Percentiles rank a stretch among this genome's conserved stretches.
Conservation (phyloP, 768 basidiomycete genomes). For the Boletus bicolor region DNA sequence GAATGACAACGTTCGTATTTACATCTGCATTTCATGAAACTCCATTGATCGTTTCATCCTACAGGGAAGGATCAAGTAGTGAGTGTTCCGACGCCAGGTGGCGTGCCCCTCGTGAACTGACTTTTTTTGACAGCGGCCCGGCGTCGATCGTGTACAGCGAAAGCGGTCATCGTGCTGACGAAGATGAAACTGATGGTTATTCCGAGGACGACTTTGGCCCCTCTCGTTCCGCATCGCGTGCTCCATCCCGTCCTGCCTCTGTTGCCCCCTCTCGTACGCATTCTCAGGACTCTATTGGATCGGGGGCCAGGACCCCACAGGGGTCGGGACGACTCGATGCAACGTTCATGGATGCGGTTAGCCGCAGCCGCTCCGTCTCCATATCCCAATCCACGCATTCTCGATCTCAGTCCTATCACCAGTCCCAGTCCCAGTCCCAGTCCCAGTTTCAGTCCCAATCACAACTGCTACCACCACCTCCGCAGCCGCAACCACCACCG, state of each 20-base stretch:
- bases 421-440: slow-evolving; percentile 1
- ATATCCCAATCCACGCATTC: slow-evolving; percentile 19
- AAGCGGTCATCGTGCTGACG: slow-evolving; percentile 67
- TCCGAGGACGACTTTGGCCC: slow-evolving; percentile 59
- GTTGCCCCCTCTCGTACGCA: slow-evolving; percentile 53
- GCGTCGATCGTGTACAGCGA: slow-evolving; percentile 82
- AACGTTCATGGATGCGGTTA: slow-evolving; percentile 29
- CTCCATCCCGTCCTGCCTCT: slow-evolving; percentile 42
- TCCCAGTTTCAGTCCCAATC: not conserved
- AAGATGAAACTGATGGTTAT: slow-evolving; percentile 64
- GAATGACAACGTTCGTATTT: slow-evolving; percentile 63
- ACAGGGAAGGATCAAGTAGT: slow-evolving; percentile 74
- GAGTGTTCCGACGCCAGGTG: slow-evolving; percentile 25
- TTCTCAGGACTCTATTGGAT: slow-evolving; percentile 43
- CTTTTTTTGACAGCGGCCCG: slow-evolving; percentile 51
- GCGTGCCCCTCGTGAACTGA: not conserved
- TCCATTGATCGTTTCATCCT: slow-evolving; percentile 2
- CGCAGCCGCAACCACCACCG: not conserved
- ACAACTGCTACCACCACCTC: not conserved
- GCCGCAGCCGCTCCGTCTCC: slow-evolving; percentile 26
- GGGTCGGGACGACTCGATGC: slow-evolving; percentile 27
- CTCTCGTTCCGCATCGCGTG: slow-evolving; percentile 31
- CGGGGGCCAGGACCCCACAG: slow-evolving; percentile 32
- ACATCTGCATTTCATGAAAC: not conserved
- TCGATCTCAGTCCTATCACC: slow-evolving; percentile 15